These are phyloP conservation scores for Nakaseomyces glabratus DNA, from an alignment of 1,139 yeast genomes.

Conservation along the genomic window DNA sequence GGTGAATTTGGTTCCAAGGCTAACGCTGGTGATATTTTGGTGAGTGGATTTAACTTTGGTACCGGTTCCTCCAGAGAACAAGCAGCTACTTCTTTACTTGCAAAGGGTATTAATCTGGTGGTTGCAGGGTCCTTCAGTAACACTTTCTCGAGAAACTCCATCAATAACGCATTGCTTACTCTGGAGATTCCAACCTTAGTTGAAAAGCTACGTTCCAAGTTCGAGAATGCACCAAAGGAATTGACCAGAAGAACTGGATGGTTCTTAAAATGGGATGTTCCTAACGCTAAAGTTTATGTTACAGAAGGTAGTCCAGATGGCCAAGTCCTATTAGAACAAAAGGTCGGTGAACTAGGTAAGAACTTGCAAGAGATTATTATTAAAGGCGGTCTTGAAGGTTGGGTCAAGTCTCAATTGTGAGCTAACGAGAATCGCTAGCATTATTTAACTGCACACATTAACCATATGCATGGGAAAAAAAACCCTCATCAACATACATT, in stretches of 20 bases:
- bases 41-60: conserved; percentile 92
- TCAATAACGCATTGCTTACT: conserved; percentile 89
- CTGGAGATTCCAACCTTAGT: conserved; percentile 87
- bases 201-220: conserved; percentile 62
- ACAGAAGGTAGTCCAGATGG: conserved; percentile 51
- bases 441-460: no score
- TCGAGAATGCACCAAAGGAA: conserved; percentile 45
- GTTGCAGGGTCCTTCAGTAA: conserved; percentile 98
- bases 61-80: conserved; percentile 99
- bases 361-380: conserved; percentile 94
- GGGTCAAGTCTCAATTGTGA: conserved; percentile 77
- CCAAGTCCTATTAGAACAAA: conserved; percentile 58
- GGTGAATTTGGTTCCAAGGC: conserved; percentile 75
- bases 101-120: conserved; percentile 84
- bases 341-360: conserved; percentile 92
- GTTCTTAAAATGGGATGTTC: conserved; percentile 88
- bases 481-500: no score
- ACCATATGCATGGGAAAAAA: no score
- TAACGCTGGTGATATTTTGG: conserved; percentile 76
- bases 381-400: conserved; percentile 95
- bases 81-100: conserved; percentile 94
- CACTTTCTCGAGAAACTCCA: conserved; percentile 89
- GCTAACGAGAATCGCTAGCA: no score
- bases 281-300: conserved; percentile 69
- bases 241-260: conserved; percentile 92